Conservation (phyloP, 805 yeast species). For the Tetrapisispora taiwanensis region DNA sequence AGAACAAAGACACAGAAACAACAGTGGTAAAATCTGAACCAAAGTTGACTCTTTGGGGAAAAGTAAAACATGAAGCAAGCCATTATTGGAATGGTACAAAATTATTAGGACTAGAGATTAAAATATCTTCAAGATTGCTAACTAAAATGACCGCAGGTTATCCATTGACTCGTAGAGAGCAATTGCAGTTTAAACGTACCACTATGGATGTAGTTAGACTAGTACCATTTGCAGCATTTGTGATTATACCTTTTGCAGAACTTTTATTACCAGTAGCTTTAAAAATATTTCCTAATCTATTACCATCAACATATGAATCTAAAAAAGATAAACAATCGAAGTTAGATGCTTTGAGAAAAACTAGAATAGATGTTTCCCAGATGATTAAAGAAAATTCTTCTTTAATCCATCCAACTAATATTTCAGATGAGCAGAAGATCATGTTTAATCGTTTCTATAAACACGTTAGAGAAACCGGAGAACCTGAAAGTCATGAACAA, state of each 20-base stretch:
- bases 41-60: constrained; percentile 52
- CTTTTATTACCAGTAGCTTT: constrained; percentile 79
- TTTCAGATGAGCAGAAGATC: constrained; percentile 60
- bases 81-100: constrained; percentile 97
- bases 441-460: constrained; percentile 73
- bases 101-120: constrained; percentile 80
- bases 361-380: constrained; percentile 53
- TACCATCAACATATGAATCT: constrained; percentile 87
- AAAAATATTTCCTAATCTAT: constrained; percentile 83
- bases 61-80: constrained; percentile 75
- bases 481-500: constrained; percentile 56
- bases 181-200: constrained; percentile 79
- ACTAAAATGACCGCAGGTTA: constrained; percentile 82
- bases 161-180: constrained; percentile 83
- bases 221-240: constrained; percentile 87
- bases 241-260: constrained; percentile 91
- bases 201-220: constrained; percentile 74
- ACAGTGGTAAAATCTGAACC: constrained; percentile 29
- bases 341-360: constrained; percentile 43
- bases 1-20: background rate
- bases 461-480: constrained; percentile 54
- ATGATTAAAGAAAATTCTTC: constrained; percentile 58
- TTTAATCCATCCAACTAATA: constrained; percentile 57
- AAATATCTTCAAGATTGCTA: constrained; percentile 70
- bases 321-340: constrained; percentile 51